Conservation (phyloP, 1,284 basidiomycete genomes). For the Leccinum huronense region DNA sequence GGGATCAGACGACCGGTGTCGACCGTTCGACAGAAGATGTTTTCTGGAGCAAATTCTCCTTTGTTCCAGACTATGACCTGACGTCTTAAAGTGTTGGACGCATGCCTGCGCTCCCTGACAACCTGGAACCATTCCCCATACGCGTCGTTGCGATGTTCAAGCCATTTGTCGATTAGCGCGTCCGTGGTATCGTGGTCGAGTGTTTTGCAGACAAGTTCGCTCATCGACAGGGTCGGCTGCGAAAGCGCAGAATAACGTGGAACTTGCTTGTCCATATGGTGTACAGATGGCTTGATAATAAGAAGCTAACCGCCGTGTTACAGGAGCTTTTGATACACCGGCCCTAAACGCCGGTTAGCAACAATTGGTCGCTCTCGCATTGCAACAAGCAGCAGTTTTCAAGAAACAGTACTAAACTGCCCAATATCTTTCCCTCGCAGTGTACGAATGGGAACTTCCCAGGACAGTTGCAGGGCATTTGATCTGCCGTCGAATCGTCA, state of each 20-base stretch:
- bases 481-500: background rate
- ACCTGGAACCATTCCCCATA: constrained; percentile 73
- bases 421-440: background rate
- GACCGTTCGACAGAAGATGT: constrained; percentile 71
- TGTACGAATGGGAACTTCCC: background rate
- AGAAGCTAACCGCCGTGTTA: background rate
- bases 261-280: constrained; percentile 27
- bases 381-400: constrained; percentile 12
- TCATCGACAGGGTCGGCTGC: constrained; percentile 64
- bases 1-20: constrained; percentile 73
- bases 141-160: constrained; percentile 68
- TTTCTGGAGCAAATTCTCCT: constrained; percentile 71
- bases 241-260: constrained; percentile 62
- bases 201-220: constrained; percentile 71
- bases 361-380: background rate
- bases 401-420: constrained; percentile 1
- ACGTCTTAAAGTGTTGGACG: constrained; percentile 45
- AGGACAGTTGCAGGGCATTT: background rate
- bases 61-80: constrained; percentile 73
- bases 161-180: constrained; percentile 76
- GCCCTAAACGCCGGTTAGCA: constrained; percentile 30
- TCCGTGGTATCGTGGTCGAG: constrained; percentile 71
- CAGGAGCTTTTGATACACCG: constrained; percentile 16
- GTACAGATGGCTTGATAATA: constrained; percentile 20
- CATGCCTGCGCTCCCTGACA: constrained; percentile 61